Percentiles rank a stretch among this genome's conserved stretches.
phyloP scores from a whole-genome alignment of 345 rosid genomes.

The Sisymbrium altissimum region DNA sequence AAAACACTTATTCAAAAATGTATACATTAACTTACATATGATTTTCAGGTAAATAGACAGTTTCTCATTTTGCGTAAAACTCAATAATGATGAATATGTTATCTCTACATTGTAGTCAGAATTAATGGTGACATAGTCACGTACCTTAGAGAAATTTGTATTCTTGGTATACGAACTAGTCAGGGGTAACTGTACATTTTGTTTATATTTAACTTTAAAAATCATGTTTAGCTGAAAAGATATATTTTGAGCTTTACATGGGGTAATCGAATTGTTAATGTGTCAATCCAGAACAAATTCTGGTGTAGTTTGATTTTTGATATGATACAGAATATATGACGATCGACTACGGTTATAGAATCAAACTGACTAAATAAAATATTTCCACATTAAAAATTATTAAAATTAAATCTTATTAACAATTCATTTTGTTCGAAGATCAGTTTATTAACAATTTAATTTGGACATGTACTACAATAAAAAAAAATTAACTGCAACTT shows the following conservation, averaged over 20 bases:
- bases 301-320: not conserved
- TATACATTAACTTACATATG: slow-evolving; percentile 23
- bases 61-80: slow-evolving; percentile 23
- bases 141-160: not conserved
- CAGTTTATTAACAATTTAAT: not conserved
- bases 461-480: not conserved
- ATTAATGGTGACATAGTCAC: slow-evolving; percentile 2
- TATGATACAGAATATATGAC: not conserved
- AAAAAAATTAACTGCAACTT: not conserved
- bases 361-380: not conserved
- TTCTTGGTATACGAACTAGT: not conserved
- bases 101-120: not conserved
- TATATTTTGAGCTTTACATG: not conserved
- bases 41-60: slow-evolving; percentile 32
- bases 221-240: not conserved
- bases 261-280: not conserved
- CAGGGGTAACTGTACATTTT: not conserved
- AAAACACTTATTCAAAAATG: not conserved
- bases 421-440: too few relatives aligned
- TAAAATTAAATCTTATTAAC: too few relatives aligned
- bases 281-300: not conserved
- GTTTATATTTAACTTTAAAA: not conserved
- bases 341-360: not conserved
- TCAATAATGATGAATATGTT: slow-evolving; percentile 10
- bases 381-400: not conserved